Evolutionary conservation across 805 yeast species (phyloP), one percentile per base, ranked within the genome.

Genomic region (Candida nitratophila): DNA sequence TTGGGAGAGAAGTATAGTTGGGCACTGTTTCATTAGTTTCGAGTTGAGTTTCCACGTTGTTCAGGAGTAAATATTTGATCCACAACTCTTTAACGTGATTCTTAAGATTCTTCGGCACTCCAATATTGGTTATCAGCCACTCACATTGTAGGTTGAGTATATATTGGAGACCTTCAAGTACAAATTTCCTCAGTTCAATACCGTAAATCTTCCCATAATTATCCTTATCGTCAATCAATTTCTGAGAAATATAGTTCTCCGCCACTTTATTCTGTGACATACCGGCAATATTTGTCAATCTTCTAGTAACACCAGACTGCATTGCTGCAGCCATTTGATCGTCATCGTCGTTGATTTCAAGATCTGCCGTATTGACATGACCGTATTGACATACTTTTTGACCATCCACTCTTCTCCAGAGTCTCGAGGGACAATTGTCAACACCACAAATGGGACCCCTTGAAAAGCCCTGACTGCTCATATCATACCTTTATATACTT

Each of bases 361-460:
- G 57, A 49, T 81, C 84, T 31, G 90, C 89, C 50, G 82, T 91
- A 62, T 78, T 76, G 19, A 90, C 89, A 64, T 91, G 99, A 5
- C 98, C 98, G 56, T 76, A 83, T 54, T 86, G 91, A 60, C 99
- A 91, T 11, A 90, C 82, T 45, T 81, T 74, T 41, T 77, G 77
- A 22, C 99, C 99, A 54, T 85, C 87, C 3, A 79, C 66, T 27
- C 77, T 62, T 41, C 83, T 73, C 78, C 87, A 91, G 41, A 82
- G 73, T 33, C 79, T 66, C 1, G 96, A 85, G 4, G 85, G 78
- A 64, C 99, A 91, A 67, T 91, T 91, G 50, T 85, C 90, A 2
- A 81, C 80, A 1, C 97, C 97, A 71, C 99, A 91, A 5, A 83
- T 64, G 4, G 86, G 83, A 2, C 99, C 98, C 51, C 80, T 69